Conservation (phyloP, 345 rosid genomes). For the Lepidium aucheri region DNA sequence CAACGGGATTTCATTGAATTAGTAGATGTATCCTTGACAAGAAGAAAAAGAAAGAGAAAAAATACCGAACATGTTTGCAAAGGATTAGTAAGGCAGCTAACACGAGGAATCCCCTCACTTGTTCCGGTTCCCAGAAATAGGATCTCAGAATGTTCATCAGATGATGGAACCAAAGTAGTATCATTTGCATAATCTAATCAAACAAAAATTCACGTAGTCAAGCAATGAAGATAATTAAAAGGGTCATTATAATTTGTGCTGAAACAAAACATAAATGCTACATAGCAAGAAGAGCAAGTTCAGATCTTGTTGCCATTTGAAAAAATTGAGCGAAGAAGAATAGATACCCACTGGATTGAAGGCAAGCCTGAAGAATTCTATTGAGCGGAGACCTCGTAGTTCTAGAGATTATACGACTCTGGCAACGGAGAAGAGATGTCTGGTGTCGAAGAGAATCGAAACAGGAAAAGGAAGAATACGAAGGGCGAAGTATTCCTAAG, state of each 20-base stretch:
- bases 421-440: slow-evolving; percentile 20
- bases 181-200: slow-evolving; percentile 34
- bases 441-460: slow-evolving; percentile 34
- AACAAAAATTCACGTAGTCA: not conserved
- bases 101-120: slow-evolving; percentile 93
- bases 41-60: not conserved
- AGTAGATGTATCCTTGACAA: not conserved
- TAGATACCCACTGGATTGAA: slow-evolving; percentile 44
- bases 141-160: slow-evolving; percentile 50
- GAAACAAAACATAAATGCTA: not conserved
- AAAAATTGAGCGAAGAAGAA: not conserved
- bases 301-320: not conserved
- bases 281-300: not conserved
- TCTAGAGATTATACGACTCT: slow-evolving; percentile 24
- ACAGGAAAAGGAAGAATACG: slow-evolving; percentile 24
- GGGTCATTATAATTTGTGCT: not conserved
- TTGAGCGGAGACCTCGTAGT: slow-evolving; percentile 37
- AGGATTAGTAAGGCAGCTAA: slow-evolving; percentile 86
- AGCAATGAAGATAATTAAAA: not conserved
- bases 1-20: not conserved
- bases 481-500: slow-evolving; percentile 28
- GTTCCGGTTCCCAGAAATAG: slow-evolving; percentile 88
- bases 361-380: slow-evolving; percentile 43
- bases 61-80: slow-evolving; percentile 69
- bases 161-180: slow-evolving; percentile 20